phyloP scores from a whole-genome alignment of 78 protist genomes.

The Dictyostelium citrinum region DNA sequence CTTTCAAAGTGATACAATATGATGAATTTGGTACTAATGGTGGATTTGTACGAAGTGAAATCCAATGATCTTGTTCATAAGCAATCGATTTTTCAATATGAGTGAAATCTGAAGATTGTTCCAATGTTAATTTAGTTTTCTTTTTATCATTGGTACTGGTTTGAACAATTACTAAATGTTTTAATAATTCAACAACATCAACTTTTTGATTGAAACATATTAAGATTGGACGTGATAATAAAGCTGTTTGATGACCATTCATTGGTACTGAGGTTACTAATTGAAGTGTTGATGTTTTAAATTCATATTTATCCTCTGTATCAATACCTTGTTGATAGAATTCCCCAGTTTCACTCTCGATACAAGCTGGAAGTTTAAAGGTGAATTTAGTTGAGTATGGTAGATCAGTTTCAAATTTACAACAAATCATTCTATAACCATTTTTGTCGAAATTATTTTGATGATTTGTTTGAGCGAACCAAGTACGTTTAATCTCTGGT shows the following conservation, averaged over 20 bases:
- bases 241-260: not conserved
- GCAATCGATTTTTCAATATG: not conserved
- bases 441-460: not conserved
- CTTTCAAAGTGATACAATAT: not conserved
- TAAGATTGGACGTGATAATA: constrained; percentile 6
- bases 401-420: not conserved
- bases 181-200: constrained; percentile 2
- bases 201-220: constrained; percentile 42
- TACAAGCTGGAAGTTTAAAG: not conserved
- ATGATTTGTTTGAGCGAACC: not conserved
- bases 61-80: not conserved
- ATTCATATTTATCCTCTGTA: not conserved
- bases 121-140: constrained; percentile 37
- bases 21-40: not conserved
- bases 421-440: not conserved
- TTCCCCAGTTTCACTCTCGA: constrained; percentile 5
- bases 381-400: constrained; percentile 11
- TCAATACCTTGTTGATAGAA: not conserved
- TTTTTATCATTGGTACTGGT: not conserved
- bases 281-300: not conserved
- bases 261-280: not conserved
- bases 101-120: constrained; percentile 2
- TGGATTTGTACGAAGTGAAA: not conserved
- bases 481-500: not conserved
- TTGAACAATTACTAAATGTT: not conserved